Percentiles rank a stretch among this genome's conserved stretches.
phyloP scores from a whole-genome alignment of 1,284 basidiomycete species.

The Kwoniella shivajii region DNA sequence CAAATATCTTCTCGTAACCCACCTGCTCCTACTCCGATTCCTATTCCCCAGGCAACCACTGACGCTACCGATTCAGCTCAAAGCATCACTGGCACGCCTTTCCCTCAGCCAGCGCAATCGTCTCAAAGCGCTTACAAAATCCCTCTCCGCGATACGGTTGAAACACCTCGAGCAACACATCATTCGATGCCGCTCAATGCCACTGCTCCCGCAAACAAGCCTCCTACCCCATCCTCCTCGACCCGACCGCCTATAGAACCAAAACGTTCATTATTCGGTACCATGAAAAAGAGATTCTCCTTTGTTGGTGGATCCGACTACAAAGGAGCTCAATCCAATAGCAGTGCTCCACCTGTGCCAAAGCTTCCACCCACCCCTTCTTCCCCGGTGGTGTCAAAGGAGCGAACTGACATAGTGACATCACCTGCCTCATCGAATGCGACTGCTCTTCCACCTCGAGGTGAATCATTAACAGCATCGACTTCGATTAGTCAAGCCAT shows the following conservation, averaged over 20 bases:
- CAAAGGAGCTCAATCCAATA: background rate
- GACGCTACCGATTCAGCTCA: background rate
- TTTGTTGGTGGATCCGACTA: slow-evolving; percentile 10
- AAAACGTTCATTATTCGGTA: slow-evolving; percentile 29
- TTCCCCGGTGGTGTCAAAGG: background rate
- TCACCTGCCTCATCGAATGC: background rate
- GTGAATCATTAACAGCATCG: background rate
- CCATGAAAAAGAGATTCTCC: slow-evolving; percentile 28
- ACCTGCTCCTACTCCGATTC: background rate
- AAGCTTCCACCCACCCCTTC: background rate
- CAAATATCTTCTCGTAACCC: background rate
- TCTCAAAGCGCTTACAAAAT: slow-evolving; percentile 14
- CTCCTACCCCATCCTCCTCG: background rate
- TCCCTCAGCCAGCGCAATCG: slow-evolving; percentile 9
- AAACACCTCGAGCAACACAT: slow-evolving; percentile 3
- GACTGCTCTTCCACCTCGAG: background rate
- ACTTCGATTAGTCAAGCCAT: too few relatives aligned
- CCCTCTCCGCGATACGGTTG: slow-evolving; percentile 1
- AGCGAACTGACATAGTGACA: background rate
- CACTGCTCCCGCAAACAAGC: background rate
- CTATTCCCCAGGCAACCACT: background rate
- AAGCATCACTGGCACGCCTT: slow-evolving; percentile 1
- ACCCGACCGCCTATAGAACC: slow-evolving; percentile 8
- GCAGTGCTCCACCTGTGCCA: slow-evolving; percentile 3
- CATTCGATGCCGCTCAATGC: slow-evolving; percentile 13